A percentile compares a stretch with the other conserved stretches of the same genome.
Evolutionary conservation across 179 eudicot genomes (phyloP).

Genomic region (Actinidia polygama): DNA sequence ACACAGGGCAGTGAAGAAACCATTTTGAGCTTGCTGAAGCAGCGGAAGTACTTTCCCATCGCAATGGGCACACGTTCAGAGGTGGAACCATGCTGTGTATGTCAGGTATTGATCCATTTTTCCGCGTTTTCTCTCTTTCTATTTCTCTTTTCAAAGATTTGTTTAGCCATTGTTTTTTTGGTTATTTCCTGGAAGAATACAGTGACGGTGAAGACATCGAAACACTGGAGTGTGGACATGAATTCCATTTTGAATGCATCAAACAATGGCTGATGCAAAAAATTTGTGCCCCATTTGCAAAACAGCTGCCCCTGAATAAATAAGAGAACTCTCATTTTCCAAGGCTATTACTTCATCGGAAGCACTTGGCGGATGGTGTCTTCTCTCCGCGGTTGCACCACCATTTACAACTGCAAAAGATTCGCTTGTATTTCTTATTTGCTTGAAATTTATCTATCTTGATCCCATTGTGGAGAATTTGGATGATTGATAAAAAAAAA

Average conservation of each 20-base stretch:
- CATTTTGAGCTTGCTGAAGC: constrained; percentile 56
- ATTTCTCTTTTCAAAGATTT: background rate
- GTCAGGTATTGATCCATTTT: constrained; percentile 57
- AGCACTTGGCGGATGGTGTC: background rate
- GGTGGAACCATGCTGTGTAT: constrained; percentile 82
- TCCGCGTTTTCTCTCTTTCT: background rate
- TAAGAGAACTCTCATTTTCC: background rate
- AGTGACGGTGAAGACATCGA: constrained; percentile 46
- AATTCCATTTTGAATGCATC: constrained; percentile 49
- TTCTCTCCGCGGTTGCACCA: too few species aligned
- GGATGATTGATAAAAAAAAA: constrained; percentile 11
- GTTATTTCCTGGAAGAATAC: constrained; percentile 51
- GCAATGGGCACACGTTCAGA: constrained; percentile 44
- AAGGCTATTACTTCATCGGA: background rate
- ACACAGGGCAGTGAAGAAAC: constrained; percentile 74
- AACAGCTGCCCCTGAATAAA: constrained; percentile 36
- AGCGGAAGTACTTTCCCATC: constrained; percentile 42
- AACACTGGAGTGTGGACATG: constrained; percentile 52
- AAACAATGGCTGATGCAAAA: constrained; percentile 53
- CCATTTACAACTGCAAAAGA: constrained; percentile 9
- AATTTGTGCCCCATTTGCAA: constrained; percentile 62
- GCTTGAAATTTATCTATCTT: background rate
- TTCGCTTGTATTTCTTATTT: background rate
- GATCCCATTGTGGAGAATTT: constrained; percentile 19
- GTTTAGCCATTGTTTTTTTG: background rate